Conservation (phyloP, 768 basidiomycete species). For the Chalciporus sphaerocephalus region DNA sequence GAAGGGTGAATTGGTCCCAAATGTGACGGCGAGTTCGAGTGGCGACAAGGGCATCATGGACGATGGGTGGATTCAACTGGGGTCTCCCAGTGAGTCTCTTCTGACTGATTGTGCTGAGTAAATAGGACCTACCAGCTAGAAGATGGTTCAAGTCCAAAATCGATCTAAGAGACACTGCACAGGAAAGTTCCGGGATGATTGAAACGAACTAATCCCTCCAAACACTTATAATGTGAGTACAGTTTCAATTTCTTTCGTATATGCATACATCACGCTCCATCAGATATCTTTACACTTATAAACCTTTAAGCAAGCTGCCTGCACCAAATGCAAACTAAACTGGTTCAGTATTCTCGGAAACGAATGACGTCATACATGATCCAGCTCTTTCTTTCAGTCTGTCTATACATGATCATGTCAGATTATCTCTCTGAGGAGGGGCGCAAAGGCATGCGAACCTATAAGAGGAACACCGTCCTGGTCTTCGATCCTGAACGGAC, state of each 20-base stretch:
- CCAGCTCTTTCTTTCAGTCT: slow-evolving; percentile 7
- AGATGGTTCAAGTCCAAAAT: not conserved
- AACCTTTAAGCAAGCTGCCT: too few species aligned
- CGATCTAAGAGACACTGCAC: too few species aligned
- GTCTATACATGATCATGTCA: slow-evolving; percentile 4
- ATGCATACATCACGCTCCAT: not conserved
- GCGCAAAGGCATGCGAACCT: slow-evolving; percentile 12
- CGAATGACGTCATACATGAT: slow-evolving; percentile 1
- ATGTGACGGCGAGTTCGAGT: slow-evolving; percentile 29
- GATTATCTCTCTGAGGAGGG: not conserved
- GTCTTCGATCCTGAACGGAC: slow-evolving; percentile 23
- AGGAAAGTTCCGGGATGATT: too few species aligned
- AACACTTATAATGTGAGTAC: too few species aligned
- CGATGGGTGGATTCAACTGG: not conserved
- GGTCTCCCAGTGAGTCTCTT: not conserved
- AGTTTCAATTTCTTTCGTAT: not conserved
- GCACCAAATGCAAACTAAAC: too few species aligned
- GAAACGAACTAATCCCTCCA: too few species aligned
- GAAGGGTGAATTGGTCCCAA: slow-evolving; percentile 22
- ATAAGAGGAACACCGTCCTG: slow-evolving; percentile 14
- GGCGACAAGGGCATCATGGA: slow-evolving; percentile 6
- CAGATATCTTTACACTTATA: not conserved
- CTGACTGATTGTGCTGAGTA: not conserved
- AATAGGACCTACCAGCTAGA: not conserved
- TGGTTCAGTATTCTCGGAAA: too few species aligned